Base-by-base conservation (phyloP, 495 filamentous ascomycete genomes). In the Lasiosphaeria miniovina region DNA sequence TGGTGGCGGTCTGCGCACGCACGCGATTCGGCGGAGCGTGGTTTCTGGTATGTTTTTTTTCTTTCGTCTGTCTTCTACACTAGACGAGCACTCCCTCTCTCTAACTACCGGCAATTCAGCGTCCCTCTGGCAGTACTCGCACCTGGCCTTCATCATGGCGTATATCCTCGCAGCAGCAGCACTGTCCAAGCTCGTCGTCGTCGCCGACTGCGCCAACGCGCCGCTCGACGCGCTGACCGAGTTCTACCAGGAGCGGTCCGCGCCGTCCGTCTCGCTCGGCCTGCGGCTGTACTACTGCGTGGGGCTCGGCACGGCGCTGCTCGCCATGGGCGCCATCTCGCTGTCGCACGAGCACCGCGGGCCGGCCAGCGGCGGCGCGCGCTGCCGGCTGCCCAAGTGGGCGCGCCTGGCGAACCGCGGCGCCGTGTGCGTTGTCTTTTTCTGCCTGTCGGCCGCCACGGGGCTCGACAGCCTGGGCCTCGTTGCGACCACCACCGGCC, bases 241-340 rank as follows among this genome's bases (percentile, higher is more conserved):
- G 17, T 56, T 67, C 6, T 84, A 79, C 65, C 61, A 64, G 36
- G 65, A 60, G 3, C 73, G 74, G 46, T 78, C 80, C 33, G 74
- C 76, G 33, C 54, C 59, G 6, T 69, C 79, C 34, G 69, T 86
- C 54, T 61, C 65, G 12, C 24, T 57, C 6, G 83, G 82, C 31
- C 71, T 83, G 9, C 75, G 81, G 15, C 84, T 81, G 74, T 86
- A 84, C 69, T 86, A 86, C 68, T 84, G 82, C 67, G 73, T 61
- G 17, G 84, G 84, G 2, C 65, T 85, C 4, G 81, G 72, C 35
- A 74, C 80, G 8, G 76, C 82, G 6, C 69, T 86, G n/a, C 53
- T 72, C 9, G 73, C 67, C 66, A 85, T 82, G 67, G 70, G 43
- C n/a, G 43, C 64, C 17, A 67, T 70, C 32, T 59, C 67, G 14